Evolutionary conservation across 2,329 filamentous ascomycete species (phyloP).

Genomic region (Magnaporthiopsis rhizophila): DNA sequence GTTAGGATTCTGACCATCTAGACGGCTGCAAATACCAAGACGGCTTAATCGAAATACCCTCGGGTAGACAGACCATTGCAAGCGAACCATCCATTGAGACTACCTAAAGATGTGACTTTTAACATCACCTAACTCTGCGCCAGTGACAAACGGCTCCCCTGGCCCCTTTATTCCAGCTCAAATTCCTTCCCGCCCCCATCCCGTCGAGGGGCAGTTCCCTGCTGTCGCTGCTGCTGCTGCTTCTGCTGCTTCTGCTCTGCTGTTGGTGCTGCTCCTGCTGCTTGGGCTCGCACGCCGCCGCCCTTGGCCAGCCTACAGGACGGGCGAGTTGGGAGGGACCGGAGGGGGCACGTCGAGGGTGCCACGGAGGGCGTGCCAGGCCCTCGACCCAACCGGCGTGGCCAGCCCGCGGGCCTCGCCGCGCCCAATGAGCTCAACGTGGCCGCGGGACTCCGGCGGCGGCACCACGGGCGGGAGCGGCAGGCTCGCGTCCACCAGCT

Average conservation of each 20-base stretch:
- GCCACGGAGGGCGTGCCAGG: not conserved
- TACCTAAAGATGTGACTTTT: too few species aligned
- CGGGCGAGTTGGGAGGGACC: not conserved
- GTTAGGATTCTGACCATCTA: constrained; percentile 16
- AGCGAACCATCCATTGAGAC: not conserved
- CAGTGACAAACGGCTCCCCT: not conserved
- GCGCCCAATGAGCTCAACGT: not conserved
- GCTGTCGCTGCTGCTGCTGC: too few species aligned
- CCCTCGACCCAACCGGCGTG: constrained; percentile 9
- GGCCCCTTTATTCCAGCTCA: not conserved
- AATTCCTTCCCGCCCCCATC: too few species aligned
- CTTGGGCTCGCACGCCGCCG: not conserved
- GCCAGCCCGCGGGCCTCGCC: not conserved
- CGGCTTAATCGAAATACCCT: too few species aligned
- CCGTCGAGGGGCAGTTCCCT: too few species aligned
- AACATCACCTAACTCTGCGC: not conserved
- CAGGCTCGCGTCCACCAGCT: not conserved
- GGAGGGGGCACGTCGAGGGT: not conserved
- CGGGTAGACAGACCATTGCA: too few species aligned
- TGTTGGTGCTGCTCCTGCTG: not conserved
- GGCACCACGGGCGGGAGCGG: not conserved
- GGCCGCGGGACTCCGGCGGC: not conserved
- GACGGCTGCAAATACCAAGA: not conserved
- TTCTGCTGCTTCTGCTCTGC: not conserved
- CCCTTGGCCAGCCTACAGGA: not conserved